Conservation (phyloP, 2,329 filamentous ascomycete genomes). For the Neonectria ditissima region DNA sequence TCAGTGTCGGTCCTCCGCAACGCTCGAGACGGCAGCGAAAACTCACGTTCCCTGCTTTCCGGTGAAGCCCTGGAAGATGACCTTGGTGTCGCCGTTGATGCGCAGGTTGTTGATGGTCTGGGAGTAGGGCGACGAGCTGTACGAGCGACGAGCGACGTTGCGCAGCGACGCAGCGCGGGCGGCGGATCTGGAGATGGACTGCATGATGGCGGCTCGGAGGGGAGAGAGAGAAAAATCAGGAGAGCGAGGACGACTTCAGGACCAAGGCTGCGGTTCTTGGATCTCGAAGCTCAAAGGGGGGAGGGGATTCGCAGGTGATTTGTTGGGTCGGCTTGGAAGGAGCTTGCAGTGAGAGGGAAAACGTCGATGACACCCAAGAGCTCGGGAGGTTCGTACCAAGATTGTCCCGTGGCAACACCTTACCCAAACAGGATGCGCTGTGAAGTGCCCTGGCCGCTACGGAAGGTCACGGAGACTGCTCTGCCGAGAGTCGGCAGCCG, state of each 20-base stretch:
- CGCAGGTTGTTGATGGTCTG: slow-evolving; percentile 86
- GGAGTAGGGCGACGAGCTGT: slow-evolving; percentile 81
- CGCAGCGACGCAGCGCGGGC: slow-evolving; percentile 76
- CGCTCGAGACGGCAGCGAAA: slow-evolving; percentile 1
- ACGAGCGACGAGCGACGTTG: slow-evolving; percentile 75
- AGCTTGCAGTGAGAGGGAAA: slow-evolving; percentile 41
- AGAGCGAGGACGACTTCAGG: slow-evolving; percentile 21
- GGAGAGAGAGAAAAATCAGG: slow-evolving; percentile 31
- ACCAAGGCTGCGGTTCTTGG: slow-evolving; percentile 9
- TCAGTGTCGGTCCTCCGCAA: slow-evolving; percentile 24
- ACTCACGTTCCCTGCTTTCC: slow-evolving; percentile 95
- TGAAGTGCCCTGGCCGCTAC: slow-evolving; percentile 36
- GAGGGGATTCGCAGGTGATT: slow-evolving; percentile 17
- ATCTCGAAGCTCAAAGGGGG: slow-evolving; percentile 25
- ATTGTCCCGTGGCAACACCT: slow-evolving; percentile 46
- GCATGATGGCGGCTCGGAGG: slow-evolving; percentile 70
- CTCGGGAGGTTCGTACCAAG: slow-evolving; percentile 47
- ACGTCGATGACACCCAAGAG: slow-evolving; percentile 43
- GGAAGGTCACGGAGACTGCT: slow-evolving; percentile 45
- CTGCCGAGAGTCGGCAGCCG: slow-evolving; percentile 37
- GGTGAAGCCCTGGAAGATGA: slow-evolving; percentile 97
- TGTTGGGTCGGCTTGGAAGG: slow-evolving; percentile 27
- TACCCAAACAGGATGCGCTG: slow-evolving; percentile 40
- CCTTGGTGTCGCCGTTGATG: slow-evolving; percentile 93
- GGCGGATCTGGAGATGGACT: slow-evolving; percentile 80